A percentile compares a stretch with the other conserved stretches of the same genome.
phyloP scores from a whole-genome alignment of 2,329 filamentous ascomycete genomes.

The Graphilbum ipis-grandicollis region DNA sequence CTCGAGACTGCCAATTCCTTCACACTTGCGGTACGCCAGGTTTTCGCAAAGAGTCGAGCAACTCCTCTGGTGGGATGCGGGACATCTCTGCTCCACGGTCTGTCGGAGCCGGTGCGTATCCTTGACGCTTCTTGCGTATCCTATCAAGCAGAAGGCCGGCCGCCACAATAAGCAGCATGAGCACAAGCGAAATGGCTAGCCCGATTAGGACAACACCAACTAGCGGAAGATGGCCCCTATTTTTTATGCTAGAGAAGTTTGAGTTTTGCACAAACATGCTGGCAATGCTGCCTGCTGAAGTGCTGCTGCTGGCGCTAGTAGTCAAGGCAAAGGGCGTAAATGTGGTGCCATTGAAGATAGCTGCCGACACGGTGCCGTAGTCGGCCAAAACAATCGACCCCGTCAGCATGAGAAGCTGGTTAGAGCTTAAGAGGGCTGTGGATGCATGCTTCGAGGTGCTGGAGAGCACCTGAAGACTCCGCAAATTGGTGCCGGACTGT shows the following conservation, averaged over 20 bases:
- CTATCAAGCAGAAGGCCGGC: conserved; percentile 61
- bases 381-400: conserved; percentile 59
- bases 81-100: conserved; percentile 41
- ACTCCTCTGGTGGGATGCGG: conserved; percentile 42
- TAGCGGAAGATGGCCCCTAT: conserved; percentile 42
- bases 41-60: conserved; percentile 27
- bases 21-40: background rate
- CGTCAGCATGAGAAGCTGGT: conserved; percentile 66
- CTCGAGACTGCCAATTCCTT: background rate
- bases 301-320: conserved; percentile 38
- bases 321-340: conserved; percentile 71
- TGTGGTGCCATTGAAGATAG: conserved; percentile 67
- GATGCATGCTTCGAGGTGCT: conserved; percentile 49
- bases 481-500: conserved; percentile 48
- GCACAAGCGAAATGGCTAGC: conserved; percentile 57
- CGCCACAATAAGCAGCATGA: conserved; percentile 64
- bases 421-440: conserved; percentile 43
- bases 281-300: conserved; percentile 52
- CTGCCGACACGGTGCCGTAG: conserved; percentile 72
- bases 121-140: conserved; percentile 58
- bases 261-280: conserved; percentile 70
- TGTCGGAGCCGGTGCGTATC: conserved; percentile 59
- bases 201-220: conserved; percentile 69
- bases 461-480: conserved; percentile 66
- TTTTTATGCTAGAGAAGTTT: conserved; percentile 48